phyloP scores from a whole-genome alignment of 2,329 filamentous ascomycete genomes.

The Aspergillus sp. region DNA sequence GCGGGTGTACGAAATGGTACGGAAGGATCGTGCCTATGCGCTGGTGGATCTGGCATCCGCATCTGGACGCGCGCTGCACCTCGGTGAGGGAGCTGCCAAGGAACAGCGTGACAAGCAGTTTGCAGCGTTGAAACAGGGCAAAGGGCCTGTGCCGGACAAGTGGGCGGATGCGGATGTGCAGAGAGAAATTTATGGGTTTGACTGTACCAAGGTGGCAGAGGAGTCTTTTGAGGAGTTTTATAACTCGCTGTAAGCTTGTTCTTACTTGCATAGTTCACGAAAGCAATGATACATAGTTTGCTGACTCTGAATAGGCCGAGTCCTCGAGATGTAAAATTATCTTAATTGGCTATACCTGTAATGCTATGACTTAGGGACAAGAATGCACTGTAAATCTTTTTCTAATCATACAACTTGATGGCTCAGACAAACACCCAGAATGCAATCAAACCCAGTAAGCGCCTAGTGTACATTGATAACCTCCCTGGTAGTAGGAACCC shows the following conservation, averaged over 20 bases:
- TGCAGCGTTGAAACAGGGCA: slow-evolving; percentile 42
- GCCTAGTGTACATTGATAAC: slow-evolving; percentile 21
- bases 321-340: not conserved
- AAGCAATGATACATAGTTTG: not conserved
- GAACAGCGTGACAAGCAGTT: slow-evolving; percentile 50
- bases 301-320: not conserved
- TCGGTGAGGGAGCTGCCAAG: slow-evolving; percentile 50
- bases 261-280: not conserved
- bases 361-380: no score
- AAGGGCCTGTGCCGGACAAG: slow-evolving; percentile 48
- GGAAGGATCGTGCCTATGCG: slow-evolving; percentile 48
- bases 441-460: slow-evolving; percentile 20
- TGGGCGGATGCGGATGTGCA: slow-evolving; percentile 63
- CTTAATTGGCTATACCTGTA: not conserved
- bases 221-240: slow-evolving; percentile 1
- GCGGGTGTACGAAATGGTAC: slow-evolving; percentile 46
- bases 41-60: slow-evolving; percentile 49
- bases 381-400: no score
- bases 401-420: no score
- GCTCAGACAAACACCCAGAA: slow-evolving; percentile 15
- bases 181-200: slow-evolving; percentile 55
- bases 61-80: slow-evolving; percentile 45
- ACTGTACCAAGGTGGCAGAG: slow-evolving; percentile 36
- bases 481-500: slow-evolving; percentile 20
- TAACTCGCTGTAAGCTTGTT: not conserved